Evolutionary conservation across 1,139 yeast genomes (phyloP), one percentile per base, ranked within the genome.

Genomic region (Ogataea hybrid): DNA sequence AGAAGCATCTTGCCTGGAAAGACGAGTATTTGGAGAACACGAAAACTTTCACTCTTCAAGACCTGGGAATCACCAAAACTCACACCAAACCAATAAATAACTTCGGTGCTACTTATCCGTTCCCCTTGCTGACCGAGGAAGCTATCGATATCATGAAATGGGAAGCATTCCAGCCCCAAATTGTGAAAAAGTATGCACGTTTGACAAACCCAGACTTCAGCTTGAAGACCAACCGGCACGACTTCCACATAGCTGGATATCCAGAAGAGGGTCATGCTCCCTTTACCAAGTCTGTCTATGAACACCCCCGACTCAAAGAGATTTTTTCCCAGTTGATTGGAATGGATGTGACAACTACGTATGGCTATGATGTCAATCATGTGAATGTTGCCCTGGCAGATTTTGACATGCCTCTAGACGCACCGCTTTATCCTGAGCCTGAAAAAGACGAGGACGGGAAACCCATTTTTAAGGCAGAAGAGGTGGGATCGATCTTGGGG

Each of bases 241-340:
- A 65, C 44, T 57, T 65, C 42, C 68, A 64, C 34, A 49, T 65
- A 25, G 64, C 68, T 43, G 65, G 67, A 9, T 62, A 59, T 42
- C 54, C 47, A 22, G 42, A 54, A n/a, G 47, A 57, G 11, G 54
- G 54, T 11, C 47, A 47, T 11, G 61, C 65, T 12, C 65, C 63
- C 9, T 65, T 65, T 44, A 62, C 66, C 6, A 39, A 52, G 11
- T 61, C 57, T 6, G 62, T 62, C 7, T 58, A 58, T 49, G 43
- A 44, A 5, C 54, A 55, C 37, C 56, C 59, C 5, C 48, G 49
- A 37, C 49, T 65, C 3, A 46, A 52, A 16, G 54, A 51, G 31
- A 59, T 65, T 29, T 51, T 64, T 18, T 50, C 61, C 22, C 55
- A 48, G n/a, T 53, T 61, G 37, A 59, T 61, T 28, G 67, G 67